Conservation (phyloP, 306 rosid species). For the Dryas alaskensis region DNA sequence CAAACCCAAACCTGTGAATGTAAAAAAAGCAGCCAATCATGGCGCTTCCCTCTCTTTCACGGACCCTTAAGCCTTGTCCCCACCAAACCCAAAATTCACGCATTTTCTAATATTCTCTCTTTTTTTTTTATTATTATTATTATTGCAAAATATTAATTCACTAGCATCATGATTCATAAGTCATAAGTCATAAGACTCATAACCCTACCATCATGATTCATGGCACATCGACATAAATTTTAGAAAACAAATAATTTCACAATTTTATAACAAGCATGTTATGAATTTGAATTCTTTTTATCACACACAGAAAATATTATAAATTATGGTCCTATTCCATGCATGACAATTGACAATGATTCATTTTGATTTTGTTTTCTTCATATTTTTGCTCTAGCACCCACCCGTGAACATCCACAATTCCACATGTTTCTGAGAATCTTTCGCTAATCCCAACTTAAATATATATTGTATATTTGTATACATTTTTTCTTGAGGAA, state of each 20-base stretch:
- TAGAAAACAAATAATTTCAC: too few relatives aligned
- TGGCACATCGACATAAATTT: too few relatives aligned
- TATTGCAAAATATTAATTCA: too few relatives aligned
- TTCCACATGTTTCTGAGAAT: conserved; percentile 5
- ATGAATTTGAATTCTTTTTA: too few relatives aligned
- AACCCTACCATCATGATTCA: too few relatives aligned
- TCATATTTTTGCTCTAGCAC: neutral
- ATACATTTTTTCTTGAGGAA: too few relatives aligned
- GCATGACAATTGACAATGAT: neutral
- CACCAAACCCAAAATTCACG: neutral
- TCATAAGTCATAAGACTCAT: too few relatives aligned
- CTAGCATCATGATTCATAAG: too few relatives aligned
- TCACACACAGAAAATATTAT: too few relatives aligned
- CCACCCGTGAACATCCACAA: conserved; percentile 8
- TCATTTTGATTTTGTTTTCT: neutral
- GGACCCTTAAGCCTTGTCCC: neutral
- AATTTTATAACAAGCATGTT: too few relatives aligned
- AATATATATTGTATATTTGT: neutral
- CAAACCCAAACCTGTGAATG: neutral
- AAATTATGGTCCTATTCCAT: too few relatives aligned
- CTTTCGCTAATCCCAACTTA: conserved; percentile 10
- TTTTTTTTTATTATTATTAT: too few relatives aligned
- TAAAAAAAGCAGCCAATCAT: neutral
- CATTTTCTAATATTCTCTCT: neutral
- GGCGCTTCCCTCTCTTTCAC: conserved; percentile 2